Evolutionary conservation across 148 eudicot species (phyloP), one percentile per base, ranked within the genome.

Genomic region (Camellia japonica): DNA sequence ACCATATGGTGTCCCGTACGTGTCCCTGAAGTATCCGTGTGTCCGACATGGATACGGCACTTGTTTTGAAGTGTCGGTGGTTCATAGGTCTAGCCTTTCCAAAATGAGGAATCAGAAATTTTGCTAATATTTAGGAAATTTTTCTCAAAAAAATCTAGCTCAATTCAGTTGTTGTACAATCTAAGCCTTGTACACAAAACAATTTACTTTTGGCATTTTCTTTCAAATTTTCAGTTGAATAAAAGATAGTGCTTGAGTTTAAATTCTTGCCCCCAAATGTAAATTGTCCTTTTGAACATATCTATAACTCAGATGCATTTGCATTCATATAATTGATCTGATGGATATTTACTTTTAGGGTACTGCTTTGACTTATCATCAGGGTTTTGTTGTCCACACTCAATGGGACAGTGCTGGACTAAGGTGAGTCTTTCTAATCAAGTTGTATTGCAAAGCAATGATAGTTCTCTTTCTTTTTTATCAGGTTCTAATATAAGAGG

Each of bases 341-440:
- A 59, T 73, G 65, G 64, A 55, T 19, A 15, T 42, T 62, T 58
- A 67, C 30, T 75, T 83, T 20, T 54, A 79, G 80, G 85, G 79
- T 63, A 68, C 81, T 68, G 71, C 78, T 81, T 80, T 61, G 68
- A 73, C 75, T 77, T 77, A 55, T 68, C 59, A 56, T 59, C 71
- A 80, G 79, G 83, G 77, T 42, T 77, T 63, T 75, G 82, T 81
- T 78, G 77, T 80, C 79, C 71, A 59, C 75, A 74, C 77, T 82
- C 81, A 79, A 90, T 90, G 93, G 93, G 93, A 83, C 89, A 87
- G 84, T 90, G 91, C 79, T 88, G 86, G 87, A 79, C 85, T 74
- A 80, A 81, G 79, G 91, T 90, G 77, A 81, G 20, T 79, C 65
- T 68, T 70, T 70, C 76, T 56, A 54, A n/a, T 20, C 47, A 82